These are phyloP conservation scores for Prunus mongolica DNA, from an alignment of 306 rosid genomes.

Conservation along the genomic window DNA sequence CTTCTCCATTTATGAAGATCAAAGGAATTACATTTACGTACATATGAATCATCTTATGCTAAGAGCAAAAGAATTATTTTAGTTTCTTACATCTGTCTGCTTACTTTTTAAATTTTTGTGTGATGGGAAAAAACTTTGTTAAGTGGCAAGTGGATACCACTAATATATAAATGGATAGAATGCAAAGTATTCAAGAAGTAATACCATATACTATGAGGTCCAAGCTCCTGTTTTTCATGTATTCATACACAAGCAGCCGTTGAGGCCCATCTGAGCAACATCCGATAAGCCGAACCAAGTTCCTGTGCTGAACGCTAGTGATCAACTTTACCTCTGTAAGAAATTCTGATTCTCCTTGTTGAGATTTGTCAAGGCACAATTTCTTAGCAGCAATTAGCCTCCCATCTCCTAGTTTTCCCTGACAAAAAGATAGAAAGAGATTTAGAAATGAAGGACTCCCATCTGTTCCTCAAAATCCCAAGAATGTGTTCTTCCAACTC, in stretches of 20 bases:
- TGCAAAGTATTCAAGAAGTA: slow-evolving; percentile 1
- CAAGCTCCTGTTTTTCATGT: slow-evolving; percentile 77
- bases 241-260: slow-evolving; percentile 82
- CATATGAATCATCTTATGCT: too few species aligned
- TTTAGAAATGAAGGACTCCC: slow-evolving; percentile 11
- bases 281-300: slow-evolving; percentile 80
- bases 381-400: slow-evolving; percentile 68
- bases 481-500: not conserved
- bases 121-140: not conserved
- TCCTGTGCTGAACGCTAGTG: slow-evolving; percentile 88
- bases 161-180: not conserved
- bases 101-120: not conserved
- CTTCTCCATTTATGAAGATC: too few species aligned
- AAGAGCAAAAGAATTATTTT: too few species aligned
- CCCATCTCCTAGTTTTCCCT: slow-evolving; percentile 79
- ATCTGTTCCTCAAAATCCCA: slow-evolving; percentile 10
- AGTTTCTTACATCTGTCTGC: too few species aligned
- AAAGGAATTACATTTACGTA: too few species aligned
- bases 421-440: not conserved
- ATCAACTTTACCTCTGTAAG: slow-evolving; percentile 79
- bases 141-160: not conserved
- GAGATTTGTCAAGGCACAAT: slow-evolving; percentile 70
- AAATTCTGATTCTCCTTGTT: slow-evolving; percentile 84
- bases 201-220: slow-evolving; percentile 66
- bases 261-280: slow-evolving; percentile 82